Evolutionary conservation across 176 grass and related monocot species (phyloP).

Genomic region (Pontederia crassipes): DNA sequence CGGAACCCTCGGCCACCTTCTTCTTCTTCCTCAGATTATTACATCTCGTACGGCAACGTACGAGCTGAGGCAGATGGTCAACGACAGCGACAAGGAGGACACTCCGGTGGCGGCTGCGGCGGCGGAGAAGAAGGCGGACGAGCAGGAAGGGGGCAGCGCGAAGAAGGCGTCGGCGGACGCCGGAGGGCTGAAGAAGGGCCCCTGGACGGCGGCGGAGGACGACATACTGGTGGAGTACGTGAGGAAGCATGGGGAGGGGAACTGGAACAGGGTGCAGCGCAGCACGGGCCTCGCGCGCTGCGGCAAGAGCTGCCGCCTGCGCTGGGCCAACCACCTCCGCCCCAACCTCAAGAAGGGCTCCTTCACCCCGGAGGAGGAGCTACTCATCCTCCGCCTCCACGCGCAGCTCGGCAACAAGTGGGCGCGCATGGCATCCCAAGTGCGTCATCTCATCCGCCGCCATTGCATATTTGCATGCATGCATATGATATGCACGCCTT

Average conservation of each 20-base stretch:
- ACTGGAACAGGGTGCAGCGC: slow-evolving; percentile 60
- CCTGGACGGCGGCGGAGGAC: slow-evolving; percentile 50
- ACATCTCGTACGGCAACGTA: too few relatives aligned
- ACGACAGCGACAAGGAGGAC: too few relatives aligned
- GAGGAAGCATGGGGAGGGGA: slow-evolving; percentile 44
- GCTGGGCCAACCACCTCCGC: slow-evolving; percentile 80
- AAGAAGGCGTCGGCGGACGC: neutral
- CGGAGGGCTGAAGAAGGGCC: slow-evolving; percentile 52
- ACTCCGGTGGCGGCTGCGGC: too few relatives aligned
- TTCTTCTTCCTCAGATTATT: too few relatives aligned
- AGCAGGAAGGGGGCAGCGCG: neutral
- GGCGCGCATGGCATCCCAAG: slow-evolving; percentile 55
- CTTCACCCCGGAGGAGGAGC: slow-evolving; percentile 62
- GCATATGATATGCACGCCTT: too few relatives aligned
- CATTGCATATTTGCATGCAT: neutral
- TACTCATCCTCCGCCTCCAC: slow-evolving; percentile 54
- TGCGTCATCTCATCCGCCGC: neutral
- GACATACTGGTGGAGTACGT: slow-evolving; percentile 42
- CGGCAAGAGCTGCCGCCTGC: slow-evolving; percentile 83
- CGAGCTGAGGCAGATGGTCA: too few relatives aligned
- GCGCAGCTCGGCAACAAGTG: slow-evolving; percentile 74
- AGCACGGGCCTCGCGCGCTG: slow-evolving; percentile 38
- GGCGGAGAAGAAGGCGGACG: neutral
- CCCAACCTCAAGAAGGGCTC: slow-evolving; percentile 78
- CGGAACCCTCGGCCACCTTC: too few relatives aligned